Evolutionary conservation across 768 basidiomycete genomes (phyloP), one percentile per base, ranked within the genome.

Genomic region (Naganishia kalamii): DNA sequence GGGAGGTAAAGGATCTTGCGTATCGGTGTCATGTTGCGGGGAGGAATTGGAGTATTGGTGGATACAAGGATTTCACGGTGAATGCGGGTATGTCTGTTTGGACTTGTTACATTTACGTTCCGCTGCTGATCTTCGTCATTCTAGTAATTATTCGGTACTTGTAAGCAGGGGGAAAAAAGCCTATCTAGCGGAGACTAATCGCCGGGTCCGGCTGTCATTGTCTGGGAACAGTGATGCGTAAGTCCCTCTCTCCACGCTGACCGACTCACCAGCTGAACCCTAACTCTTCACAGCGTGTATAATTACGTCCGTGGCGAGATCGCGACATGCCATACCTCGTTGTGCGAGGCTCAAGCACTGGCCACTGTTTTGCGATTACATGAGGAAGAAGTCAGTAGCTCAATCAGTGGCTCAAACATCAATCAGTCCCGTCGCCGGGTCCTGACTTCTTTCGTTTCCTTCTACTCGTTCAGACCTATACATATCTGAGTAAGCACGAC

Each of bases 61-160:
- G 72, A 69, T 66, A 70, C 46, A 37, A 50, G 25, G 49, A 65
- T 5, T 44, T 59, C 21, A 71, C 74, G 1, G 63, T 73, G 17
- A 67, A 65, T 33, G 51, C 72, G 44, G 64, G 72, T 74, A 44
- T 65, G 71, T 67, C 23, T n/a, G 12, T 6, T 46, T 41, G 63
- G 27, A 41, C 7, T 11, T 8, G n/a, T 15, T 3, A 13, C 3
- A 30, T 47, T 23, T 30, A 29, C 17, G 35, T 7, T 6, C 3
- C 33, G 27, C 49, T 52, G n/a, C 2, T 30, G 3, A 1, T 23
- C 32, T 59, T 12, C 13, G 29, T 43, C n/a, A 4, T 23, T 11
- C 88, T 89, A 76, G 89, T 90, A 70, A 86, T 90, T 69, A 86
- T 92, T 67, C 87, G 89, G 61, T 92, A 92, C 76, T 87, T 92